Percentiles rank a stretch among this genome's conserved stretches.
Evolutionary conservation across 2,329 filamentous ascomycete genomes (phyloP).

Genomic region (Diaporthe capsici): DNA sequence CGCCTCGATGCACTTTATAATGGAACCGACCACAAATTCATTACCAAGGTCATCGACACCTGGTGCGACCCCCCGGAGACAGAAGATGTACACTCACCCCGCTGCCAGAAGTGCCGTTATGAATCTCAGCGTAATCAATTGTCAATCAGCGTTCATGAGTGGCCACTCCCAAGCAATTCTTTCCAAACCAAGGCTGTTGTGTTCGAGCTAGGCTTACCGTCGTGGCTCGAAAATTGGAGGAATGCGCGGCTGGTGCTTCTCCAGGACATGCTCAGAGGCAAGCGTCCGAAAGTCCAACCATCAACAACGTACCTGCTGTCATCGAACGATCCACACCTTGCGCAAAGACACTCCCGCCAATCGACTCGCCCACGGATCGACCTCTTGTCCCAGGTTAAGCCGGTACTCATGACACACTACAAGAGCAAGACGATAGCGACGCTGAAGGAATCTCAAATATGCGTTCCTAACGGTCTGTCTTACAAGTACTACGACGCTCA

Average conservation of each 20-base stretch:
- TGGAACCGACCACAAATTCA: slow-evolving; percentile 31
- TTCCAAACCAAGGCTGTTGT: slow-evolving; percentile 58
- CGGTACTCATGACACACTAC: slow-evolving; percentile 54
- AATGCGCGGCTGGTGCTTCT: slow-evolving; percentile 61
- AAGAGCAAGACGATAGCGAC: slow-evolving; percentile 24
- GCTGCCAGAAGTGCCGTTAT: slow-evolving; percentile 56
- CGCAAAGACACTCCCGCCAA: neutral
- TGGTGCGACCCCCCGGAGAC: neutral
- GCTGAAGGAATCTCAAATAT: slow-evolving; percentile 55
- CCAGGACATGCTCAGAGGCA: slow-evolving; percentile 48
- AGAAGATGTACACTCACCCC: neutral
- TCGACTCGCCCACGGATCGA: slow-evolving; percentile 43
- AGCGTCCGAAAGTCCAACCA: slow-evolving; percentile 28
- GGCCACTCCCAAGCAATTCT: slow-evolving; percentile 62
- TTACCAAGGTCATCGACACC: neutral
- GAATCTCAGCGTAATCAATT: slow-evolving; percentile 53
- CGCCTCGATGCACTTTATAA: slow-evolving; percentile 45
- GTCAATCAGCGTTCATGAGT: slow-evolving; percentile 66
- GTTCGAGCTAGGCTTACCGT: slow-evolving; percentile 65
- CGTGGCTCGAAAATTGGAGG: slow-evolving; percentile 61
- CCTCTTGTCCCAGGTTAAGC: slow-evolving; percentile 54
- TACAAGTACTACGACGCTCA: slow-evolving; percentile 56
- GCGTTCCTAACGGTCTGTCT: slow-evolving; percentile 59
- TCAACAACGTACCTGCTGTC: neutral
- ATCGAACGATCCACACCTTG: neutral